phyloP scores from a whole-genome alignment of 169 alveolate species.

The Besnoitia besnoiti region DNA sequence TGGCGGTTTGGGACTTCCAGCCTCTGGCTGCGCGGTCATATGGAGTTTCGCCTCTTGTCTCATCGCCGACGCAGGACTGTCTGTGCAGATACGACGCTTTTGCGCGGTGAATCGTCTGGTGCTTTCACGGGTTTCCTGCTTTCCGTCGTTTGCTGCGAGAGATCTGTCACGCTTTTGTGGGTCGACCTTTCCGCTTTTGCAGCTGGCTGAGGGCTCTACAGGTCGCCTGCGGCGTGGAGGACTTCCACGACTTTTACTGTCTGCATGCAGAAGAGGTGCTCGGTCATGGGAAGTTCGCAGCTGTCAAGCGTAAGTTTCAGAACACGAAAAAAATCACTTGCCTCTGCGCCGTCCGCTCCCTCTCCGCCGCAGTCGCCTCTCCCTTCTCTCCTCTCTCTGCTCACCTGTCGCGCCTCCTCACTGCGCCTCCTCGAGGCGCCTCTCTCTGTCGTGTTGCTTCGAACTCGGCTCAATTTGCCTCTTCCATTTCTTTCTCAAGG shows the following conservation, averaged over 20 bases:
- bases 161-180: neutral
- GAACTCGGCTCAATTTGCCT: too few relatives aligned
- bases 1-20: too few relatives aligned
- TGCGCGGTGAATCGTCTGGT: too few relatives aligned
- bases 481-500: too few relatives aligned
- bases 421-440: neutral
- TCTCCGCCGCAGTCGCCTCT: neutral
- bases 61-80: too few relatives aligned
- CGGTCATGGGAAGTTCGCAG: neutral
- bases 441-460: neutral
- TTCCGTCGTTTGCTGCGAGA: neutral
- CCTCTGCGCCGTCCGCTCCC: neutral
- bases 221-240: conserved; percentile 24
- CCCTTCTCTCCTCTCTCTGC: neutral
- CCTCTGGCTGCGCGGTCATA: too few relatives aligned
- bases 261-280: neutral
- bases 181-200: neutral
- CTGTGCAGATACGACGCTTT: too few relatives aligned
- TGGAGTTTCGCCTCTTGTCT: too few relatives aligned
- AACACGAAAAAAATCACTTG: too few relatives aligned
- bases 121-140: neutral
- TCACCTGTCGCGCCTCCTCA: neutral
- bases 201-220: conserved; percentile 14
- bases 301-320: conserved; percentile 26
- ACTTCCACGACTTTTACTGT: conserved; percentile 19